Base-by-base conservation (phyloP, 2,329 filamentous ascomycete species). In the Arachnopeziza araneosa region DNA sequence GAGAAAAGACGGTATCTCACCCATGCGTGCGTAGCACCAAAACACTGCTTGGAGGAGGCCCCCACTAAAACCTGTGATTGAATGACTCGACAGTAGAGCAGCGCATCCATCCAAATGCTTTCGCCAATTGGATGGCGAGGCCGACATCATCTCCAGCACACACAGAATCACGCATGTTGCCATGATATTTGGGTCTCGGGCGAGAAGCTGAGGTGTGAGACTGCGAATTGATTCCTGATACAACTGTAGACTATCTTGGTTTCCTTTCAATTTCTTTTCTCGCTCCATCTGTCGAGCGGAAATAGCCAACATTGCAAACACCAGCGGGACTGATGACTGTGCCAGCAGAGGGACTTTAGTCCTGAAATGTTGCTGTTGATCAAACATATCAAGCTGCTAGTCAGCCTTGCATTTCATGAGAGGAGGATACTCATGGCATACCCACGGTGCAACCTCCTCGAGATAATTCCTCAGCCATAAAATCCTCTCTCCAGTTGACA, bases 1-100 rank as follows among this genome's bases (percentile, higher is more conserved):
- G n/a, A n/a, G n/a, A n/a, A n/a, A 12, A 44, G 17, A 19, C 6
- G 5, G 36, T 44, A 8, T 44, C 36, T 12, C 32, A 63, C 58
- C 72, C 80, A 84, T 84, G 51, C 82, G 75, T 0, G 79, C 80
- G 66, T 82, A 84, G 64, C 80, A 83, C 81, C 81, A 84, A 63
- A 84, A 84, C 0, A 84, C 73, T 0, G 80, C 81, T 64, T 82
- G 79, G 17, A 77, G 67, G 19, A 80, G 66, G 0, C 78, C 79
- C 2, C 74, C 74, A 6, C 75, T 74, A 2, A 81, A 76, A 0
- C 82, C 82, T 48, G 80, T 76, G 5, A 84, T 79, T 1, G 75
- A 76, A 59, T 79, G 77, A 1, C 79, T 76, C 60, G 79, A 76
- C 23, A 84, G 78, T 1, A 84, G 68, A 1, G 79, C 76, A 1